Evolutionary conservation across 768 basidiomycete species (phyloP).

Genomic region (Suillus paluster): DNA sequence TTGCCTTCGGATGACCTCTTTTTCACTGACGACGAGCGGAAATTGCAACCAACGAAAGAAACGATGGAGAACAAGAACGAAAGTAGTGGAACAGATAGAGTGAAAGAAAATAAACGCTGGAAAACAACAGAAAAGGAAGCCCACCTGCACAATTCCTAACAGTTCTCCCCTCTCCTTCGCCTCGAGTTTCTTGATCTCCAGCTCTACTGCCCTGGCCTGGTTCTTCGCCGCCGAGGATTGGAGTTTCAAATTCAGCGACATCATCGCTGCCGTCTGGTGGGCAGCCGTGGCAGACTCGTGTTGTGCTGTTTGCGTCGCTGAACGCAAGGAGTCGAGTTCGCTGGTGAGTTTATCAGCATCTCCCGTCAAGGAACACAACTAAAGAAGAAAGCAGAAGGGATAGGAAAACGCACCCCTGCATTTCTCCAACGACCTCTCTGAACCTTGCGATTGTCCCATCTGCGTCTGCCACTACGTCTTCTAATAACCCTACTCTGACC

Average conservation of each 20-base stretch:
- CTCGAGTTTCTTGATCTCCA: conserved; percentile 86
- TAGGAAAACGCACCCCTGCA: conserved; percentile 65
- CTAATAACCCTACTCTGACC: conserved; percentile 41
- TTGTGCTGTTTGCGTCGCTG: conserved; percentile 85
- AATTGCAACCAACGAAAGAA: neutral
- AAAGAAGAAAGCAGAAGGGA: conserved; percentile 14
- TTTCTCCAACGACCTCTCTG: conserved; percentile 83
- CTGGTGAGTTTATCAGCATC: conserved; percentile 42
- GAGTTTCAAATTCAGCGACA: conserved; percentile 93
- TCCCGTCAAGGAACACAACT: neutral
- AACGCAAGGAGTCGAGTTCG: conserved; percentile 83
- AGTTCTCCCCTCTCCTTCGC: conserved; percentile 82
- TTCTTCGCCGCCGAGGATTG: conserved; percentile 92
- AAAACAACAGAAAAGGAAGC: conserved; percentile 7
- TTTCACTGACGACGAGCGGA: neutral
- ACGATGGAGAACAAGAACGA: neutral
- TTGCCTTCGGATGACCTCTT: neutral
- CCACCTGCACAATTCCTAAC: conserved; percentile 81
- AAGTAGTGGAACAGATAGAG: neutral
- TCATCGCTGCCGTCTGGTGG: conserved; percentile 89
- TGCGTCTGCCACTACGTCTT: conserved; percentile 82
- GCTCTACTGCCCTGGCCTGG: conserved; percentile 86
- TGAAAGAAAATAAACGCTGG: neutral
- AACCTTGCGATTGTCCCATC: conserved; percentile 91
- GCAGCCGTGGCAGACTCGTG: conserved; percentile 81